phyloP scores from a whole-genome alignment of 129 eudicot genomes.

The Pulicaria dysenterica region DNA sequence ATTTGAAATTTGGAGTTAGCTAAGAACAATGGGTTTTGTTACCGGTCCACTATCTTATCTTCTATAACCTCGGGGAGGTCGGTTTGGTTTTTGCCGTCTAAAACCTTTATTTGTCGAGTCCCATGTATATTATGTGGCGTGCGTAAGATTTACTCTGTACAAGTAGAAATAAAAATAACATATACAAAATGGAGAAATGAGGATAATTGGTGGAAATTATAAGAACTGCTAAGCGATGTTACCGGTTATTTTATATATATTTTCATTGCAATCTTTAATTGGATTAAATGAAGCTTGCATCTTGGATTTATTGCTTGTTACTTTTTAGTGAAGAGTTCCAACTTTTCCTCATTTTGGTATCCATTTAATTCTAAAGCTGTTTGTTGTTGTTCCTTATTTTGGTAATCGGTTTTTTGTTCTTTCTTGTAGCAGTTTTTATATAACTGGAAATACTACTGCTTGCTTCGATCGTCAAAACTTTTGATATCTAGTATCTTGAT shows the following conservation, averaged over 20 bases:
- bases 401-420: not conserved
- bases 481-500: not conserved
- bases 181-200: not conserved
- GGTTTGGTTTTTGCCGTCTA: not conserved
- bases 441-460: slow-evolving; percentile 8
- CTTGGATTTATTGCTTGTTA: not conserved
- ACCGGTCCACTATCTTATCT: not conserved
- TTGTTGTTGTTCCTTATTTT: slow-evolving; percentile 18
- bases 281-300: slow-evolving; percentile 1
- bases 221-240: not conserved
- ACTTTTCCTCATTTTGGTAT: not conserved
- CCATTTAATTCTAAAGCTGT: not conserved
- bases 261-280: not conserved
- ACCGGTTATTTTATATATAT: not conserved
- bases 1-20: not conserved
- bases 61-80: not conserved
- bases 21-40: slow-evolving; percentile 1
- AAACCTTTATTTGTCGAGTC: not conserved
- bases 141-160: not conserved
- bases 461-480: not conserved
- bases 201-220: not conserved
- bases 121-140: not conserved
- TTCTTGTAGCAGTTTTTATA: not conserved
- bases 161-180: no score
- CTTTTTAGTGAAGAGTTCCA: not conserved